phyloP scores from a whole-genome alignment of 1,284 basidiomycete species.

The Meripilus lineatus region DNA sequence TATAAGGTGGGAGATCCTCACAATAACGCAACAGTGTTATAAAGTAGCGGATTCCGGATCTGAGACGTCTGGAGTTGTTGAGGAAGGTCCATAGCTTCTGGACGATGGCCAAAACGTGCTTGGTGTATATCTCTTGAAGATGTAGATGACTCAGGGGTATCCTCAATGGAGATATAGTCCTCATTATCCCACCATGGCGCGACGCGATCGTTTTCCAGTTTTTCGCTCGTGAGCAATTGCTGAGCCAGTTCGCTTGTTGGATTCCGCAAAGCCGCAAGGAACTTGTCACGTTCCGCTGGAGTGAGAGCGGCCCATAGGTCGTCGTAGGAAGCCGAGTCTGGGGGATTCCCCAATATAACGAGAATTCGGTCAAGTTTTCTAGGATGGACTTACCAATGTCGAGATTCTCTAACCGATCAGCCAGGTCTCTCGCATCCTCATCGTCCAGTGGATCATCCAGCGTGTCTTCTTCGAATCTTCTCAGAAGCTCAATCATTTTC shows the following conservation, averaged over 20 bases:
- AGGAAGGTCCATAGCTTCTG: slow-evolving; percentile 47
- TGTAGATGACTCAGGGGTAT: no score
- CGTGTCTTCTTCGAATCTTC: slow-evolving; percentile 62
- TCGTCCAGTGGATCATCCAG: slow-evolving; percentile 37
- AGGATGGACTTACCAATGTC: slow-evolving; percentile 53
- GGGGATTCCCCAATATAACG: no score
- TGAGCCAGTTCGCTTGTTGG: slow-evolving; percentile 53
- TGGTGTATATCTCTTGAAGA: no score
- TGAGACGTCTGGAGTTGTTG: slow-evolving; percentile 25
- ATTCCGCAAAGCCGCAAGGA: slow-evolving; percentile 52
- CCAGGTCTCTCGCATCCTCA: slow-evolving; percentile 41
- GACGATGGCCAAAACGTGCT: slow-evolving; percentile 37
- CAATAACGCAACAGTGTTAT: slow-evolving; percentile 65
- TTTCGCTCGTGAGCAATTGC: slow-evolving; percentile 54
- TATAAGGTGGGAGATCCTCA: slow-evolving; percentile 21
- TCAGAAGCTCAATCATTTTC: slow-evolving; percentile 65
- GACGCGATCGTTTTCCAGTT: slow-evolving; percentile 31
- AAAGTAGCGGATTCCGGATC: slow-evolving; percentile 41
- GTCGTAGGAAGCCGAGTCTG: slow-evolving; percentile 51
- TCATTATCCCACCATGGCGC: slow-evolving; percentile 26
- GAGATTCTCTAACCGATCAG: slow-evolving; percentile 46
- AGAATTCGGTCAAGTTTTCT: no score
- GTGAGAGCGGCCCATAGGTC: slow-evolving; percentile 61
- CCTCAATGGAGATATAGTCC: no score
- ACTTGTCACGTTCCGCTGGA: slow-evolving; percentile 51